These are phyloP conservation scores for Pachysandra terminalis DNA, from an alignment of 164 flowering plant species.

Conservation along the genomic window DNA sequence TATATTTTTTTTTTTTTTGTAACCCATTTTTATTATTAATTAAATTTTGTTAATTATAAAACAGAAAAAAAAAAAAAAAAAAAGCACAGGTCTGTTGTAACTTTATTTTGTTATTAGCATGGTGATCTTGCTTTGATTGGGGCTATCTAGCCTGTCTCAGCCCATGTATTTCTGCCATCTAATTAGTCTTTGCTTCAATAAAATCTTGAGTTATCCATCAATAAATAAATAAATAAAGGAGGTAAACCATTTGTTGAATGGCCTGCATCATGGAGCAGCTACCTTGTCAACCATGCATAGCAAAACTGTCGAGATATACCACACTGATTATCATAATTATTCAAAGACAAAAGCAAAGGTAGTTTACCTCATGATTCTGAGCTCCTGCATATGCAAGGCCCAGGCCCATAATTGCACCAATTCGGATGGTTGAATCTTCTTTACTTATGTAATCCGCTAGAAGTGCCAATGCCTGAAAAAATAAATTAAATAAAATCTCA, in stretches of 20 bases:
- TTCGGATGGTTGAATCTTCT: conserved; percentile 82
- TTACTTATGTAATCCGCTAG: conserved; percentile 61
- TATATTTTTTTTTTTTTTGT: too few relatives aligned
- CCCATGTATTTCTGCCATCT: too few relatives aligned
- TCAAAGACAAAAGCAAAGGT: not conserved
- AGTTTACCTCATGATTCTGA: conserved; percentile 71
- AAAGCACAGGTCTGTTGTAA: too few relatives aligned
- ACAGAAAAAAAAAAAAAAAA: too few relatives aligned
- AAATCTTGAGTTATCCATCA: too few relatives aligned
- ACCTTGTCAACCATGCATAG: not conserved
- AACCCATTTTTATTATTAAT: too few relatives aligned
- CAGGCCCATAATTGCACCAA: conserved; percentile 95
- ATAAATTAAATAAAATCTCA: not conserved
- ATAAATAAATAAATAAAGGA: too few relatives aligned
- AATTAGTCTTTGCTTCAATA: too few relatives aligned
- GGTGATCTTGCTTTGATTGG: too few relatives aligned
- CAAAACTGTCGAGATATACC: not conserved
- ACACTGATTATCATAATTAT: not conserved
- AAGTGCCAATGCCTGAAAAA: conserved; percentile 83
- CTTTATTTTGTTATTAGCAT: too few relatives aligned
- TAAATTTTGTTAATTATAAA: too few relatives aligned
- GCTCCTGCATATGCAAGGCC: conserved; percentile 95
- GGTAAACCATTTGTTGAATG: not conserved
- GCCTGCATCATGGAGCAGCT: not conserved
- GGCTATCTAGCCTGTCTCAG: too few relatives aligned